phyloP scores from a whole-genome alignment of 768 basidiomycete genomes.

The Lactarius trivialis region DNA sequence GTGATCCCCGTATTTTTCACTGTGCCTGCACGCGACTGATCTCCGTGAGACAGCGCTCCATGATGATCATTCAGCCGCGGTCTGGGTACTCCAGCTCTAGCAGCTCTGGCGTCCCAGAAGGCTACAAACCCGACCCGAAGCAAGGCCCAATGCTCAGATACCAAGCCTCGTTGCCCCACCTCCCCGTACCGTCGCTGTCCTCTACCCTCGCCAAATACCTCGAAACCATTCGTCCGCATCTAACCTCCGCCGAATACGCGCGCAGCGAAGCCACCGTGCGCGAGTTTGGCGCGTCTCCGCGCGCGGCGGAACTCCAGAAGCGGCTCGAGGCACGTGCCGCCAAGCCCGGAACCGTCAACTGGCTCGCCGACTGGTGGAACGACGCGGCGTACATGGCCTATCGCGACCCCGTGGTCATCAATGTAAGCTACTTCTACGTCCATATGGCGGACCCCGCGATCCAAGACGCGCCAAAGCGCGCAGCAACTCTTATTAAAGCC shows the following conservation, averaged over 20 bases:
- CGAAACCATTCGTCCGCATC: slow-evolving; percentile 72
- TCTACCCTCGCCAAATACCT: slow-evolving; percentile 88
- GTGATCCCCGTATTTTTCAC: background rate
- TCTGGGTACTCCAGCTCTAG: background rate
- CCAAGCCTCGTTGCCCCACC: slow-evolving; percentile 61
- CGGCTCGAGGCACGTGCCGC: slow-evolving; percentile 71
- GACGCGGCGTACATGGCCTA: slow-evolving; percentile 84
- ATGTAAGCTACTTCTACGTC: slow-evolving; percentile 92
- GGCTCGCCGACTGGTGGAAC: slow-evolving; percentile 99
- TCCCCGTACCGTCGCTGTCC: slow-evolving; percentile 80
- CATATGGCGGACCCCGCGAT: slow-evolving; percentile 61
- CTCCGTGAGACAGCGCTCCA: background rate
- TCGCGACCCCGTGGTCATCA: slow-evolving; percentile 85
- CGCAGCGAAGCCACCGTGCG: slow-evolving; percentile 53
- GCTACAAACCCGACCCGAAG: slow-evolving; percentile 45
- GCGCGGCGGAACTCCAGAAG: slow-evolving; percentile 65
- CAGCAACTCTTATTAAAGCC: slow-evolving; percentile 78
- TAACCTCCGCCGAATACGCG: slow-evolving; percentile 55
- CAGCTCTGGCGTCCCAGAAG: slow-evolving; percentile 36
- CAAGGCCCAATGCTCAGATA: slow-evolving; percentile 66
- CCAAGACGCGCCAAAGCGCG: slow-evolving; percentile 57
- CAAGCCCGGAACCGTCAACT: slow-evolving; percentile 53
- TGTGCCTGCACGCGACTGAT: background rate
- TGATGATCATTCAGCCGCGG: background rate
- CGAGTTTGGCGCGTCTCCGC: slow-evolving; percentile 62